Evolutionary conservation across 371 early-diverging fungal species (phyloP).

Genomic region (Mortierella sp.): DNA sequence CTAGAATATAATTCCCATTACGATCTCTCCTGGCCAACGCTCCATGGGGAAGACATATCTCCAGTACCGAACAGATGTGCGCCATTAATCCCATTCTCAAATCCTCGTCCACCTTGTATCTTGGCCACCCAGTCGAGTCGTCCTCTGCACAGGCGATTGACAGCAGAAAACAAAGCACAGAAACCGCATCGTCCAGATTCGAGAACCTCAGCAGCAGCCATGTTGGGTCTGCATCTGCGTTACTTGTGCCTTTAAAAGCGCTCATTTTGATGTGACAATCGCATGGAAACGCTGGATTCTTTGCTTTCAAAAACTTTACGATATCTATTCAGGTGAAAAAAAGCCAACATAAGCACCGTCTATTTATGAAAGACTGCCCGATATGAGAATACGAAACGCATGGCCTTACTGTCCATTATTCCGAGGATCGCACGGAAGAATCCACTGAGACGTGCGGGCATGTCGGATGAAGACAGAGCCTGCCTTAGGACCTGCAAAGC

Average conservation of each 20-base stretch:
- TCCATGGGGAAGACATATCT: conserved; percentile 16
- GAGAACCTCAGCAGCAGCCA: conserved; percentile 34
- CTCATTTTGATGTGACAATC: conserved; percentile 30
- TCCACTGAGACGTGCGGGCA: conserved; percentile 7
- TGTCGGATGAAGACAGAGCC: conserved; percentile 20
- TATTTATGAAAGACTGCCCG: too few relatives aligned
- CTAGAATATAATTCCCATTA: background rate
- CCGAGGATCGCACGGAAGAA: conserved; percentile 20
- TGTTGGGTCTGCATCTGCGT: conserved; percentile 21
- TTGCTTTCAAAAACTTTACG: background rate
- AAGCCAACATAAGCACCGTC: too few relatives aligned
- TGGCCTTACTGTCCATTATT: conserved; percentile 27
- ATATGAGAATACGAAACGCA: too few relatives aligned
- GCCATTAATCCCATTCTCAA: conserved; percentile 7
- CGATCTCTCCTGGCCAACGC: conserved; percentile 3
- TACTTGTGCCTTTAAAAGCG: conserved; percentile 15
- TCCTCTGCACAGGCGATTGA: conserved; percentile 16
- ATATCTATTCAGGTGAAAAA: conserved; percentile 21
- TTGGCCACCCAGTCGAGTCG: conserved; percentile 15
- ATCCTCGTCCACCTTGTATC: conserved; percentile 17
- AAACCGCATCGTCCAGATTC: conserved; percentile 17
- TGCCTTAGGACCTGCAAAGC: conserved; percentile 7
- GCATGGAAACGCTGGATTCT: conserved; percentile 14
- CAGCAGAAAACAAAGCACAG: conserved; percentile 22
- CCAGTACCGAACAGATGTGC: conserved; percentile 11